Base-by-base conservation (phyloP, 208 protist genomes). In the Trypanosoma caninum region DNA sequence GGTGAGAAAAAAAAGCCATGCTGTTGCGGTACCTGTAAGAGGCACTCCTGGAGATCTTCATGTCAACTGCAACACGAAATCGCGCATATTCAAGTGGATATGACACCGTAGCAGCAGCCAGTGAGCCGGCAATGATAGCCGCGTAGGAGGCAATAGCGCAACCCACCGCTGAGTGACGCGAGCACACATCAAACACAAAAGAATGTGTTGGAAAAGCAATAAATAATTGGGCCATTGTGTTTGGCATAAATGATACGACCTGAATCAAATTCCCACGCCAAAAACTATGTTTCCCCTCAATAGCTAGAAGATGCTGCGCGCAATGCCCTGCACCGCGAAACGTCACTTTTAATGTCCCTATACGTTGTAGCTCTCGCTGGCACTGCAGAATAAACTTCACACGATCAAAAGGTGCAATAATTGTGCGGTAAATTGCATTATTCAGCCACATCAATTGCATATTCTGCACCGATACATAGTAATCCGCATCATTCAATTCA, bases 231-330 rank as follows among this genome's bases (percentile, higher is more conserved):
- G 82, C 70, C 27, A 87, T 69, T 23, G 71, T 59, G 31, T 84
- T 87, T 7, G 87, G 87, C 30, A 90, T 64, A 11, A 90, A 31
- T 1, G 82, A 82, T 23, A 78, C 69, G 9, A 91, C 78, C 51
- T 94, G 83, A 40, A 94, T 80, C 8, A 86, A 31, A 61, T 94
- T 94, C 25, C 87, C 87, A 30, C 87, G 83, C 80, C 80, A 91
- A 40, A 94, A 91, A 62, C 79, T 77, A 48, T 46, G 55, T 14
- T 55, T 55, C 5, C 87, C 87, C 57, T 94, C 84, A 33, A 80
- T 44, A 31, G 71, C 44, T 20, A 38, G 59, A 25, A 94, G 37
- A 59, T 91, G 81, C 0, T 76, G 71, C 18, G 73, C 59, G 33
- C 82, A 89, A 9, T 68, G 72, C 75, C 72, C 78, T 6, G 84